Evolutionary conservation across 2,329 filamentous ascomycete species (phyloP).

Genomic region (Peltaster fructicola): DNA sequence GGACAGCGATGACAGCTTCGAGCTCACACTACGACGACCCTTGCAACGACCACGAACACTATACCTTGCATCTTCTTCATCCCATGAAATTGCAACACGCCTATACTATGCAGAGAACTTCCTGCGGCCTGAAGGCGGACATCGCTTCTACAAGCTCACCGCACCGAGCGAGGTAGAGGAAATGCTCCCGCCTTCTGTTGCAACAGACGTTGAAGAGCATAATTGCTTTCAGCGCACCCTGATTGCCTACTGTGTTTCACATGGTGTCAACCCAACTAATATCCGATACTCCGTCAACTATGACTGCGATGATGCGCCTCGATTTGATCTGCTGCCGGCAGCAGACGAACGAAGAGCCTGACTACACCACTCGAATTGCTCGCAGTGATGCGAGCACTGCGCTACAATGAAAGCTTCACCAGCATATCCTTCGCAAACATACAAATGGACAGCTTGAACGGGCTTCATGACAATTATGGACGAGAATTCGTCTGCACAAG

Average conservation of each 20-base stretch:
- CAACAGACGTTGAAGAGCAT: constrained; percentile 40
- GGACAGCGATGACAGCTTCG: constrained; percentile 46
- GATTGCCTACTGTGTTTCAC: constrained; percentile 51
- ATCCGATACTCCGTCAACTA: constrained; percentile 46
- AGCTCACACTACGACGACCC: constrained; percentile 43
- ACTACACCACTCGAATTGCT: constrained; percentile 48
- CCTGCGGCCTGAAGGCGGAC: constrained; percentile 47
- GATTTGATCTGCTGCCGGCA: constrained; percentile 45
- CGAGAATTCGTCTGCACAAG: constrained; percentile 43
- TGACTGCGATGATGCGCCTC: constrained; percentile 47
- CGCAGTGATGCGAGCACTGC: constrained; percentile 48
- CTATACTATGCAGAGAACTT: constrained; percentile 44
- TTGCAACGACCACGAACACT: constrained; percentile 37
- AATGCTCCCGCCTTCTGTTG: constrained; percentile 28
- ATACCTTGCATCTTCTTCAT: constrained; percentile 45
- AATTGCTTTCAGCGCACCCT: constrained; percentile 47
- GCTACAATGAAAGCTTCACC: constrained; percentile 52
- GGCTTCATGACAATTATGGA: constrained; percentile 40
- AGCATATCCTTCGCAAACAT: constrained; percentile 51
- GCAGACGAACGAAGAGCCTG: constrained; percentile 30
- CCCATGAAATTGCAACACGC: constrained; percentile 45
- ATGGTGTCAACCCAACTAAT: constrained; percentile 47
- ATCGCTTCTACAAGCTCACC: constrained; percentile 43
- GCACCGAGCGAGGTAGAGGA: constrained; percentile 40
- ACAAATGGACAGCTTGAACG: constrained; percentile 46